Percentiles rank a stretch among this genome's conserved stretches.
phyloP scores from a whole-genome alignment of 1,139 yeast species.

The Pichia sp. region DNA sequence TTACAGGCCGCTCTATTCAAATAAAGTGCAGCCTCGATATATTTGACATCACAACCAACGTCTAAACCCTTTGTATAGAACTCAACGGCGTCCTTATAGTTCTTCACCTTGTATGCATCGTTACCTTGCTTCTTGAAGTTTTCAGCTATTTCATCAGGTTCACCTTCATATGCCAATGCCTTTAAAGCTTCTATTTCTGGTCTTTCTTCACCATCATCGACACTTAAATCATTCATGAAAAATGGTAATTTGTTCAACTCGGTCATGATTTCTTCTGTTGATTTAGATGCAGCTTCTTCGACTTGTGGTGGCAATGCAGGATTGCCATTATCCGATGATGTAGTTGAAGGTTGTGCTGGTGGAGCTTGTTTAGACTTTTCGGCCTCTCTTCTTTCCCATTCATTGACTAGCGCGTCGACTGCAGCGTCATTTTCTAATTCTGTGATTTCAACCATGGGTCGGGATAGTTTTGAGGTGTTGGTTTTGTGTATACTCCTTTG shows the following conservation, averaged over 20 bases:
- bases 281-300: slow-evolving; percentile 59
- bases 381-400: slow-evolving; percentile 45
- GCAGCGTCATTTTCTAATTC: slow-evolving; percentile 25
- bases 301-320: slow-evolving; percentile 85
- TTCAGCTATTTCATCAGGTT: slow-evolving; percentile 86
- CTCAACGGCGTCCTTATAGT: slow-evolving; percentile 72
- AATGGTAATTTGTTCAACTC: slow-evolving; percentile 88
- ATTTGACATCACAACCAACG: slow-evolving; percentile 55
- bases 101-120: slow-evolving; percentile 70
- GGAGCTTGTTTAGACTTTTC: slow-evolving; percentile 15
- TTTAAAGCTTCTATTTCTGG: slow-evolving; percentile 79
- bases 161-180: slow-evolving; percentile 94
- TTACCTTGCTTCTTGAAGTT: slow-evolving; percentile 94
- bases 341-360: background rate
- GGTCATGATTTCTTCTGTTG: slow-evolving; percentile 72
- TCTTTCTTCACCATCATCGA: slow-evolving; percentile 74
- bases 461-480: too few species aligned
- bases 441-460: slow-evolving; percentile 29
- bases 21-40: slow-evolving; percentile 60
- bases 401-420: slow-evolving; percentile 29
- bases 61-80: slow-evolving; percentile 81
- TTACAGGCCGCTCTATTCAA: slow-evolving; percentile 93
- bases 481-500: too few species aligned
- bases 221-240: slow-evolving; percentile 89
- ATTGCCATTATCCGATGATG: slow-evolving; percentile 50